phyloP scores from a whole-genome alignment of 129 eudicot genomes.

The Flaveria robusta region DNA sequence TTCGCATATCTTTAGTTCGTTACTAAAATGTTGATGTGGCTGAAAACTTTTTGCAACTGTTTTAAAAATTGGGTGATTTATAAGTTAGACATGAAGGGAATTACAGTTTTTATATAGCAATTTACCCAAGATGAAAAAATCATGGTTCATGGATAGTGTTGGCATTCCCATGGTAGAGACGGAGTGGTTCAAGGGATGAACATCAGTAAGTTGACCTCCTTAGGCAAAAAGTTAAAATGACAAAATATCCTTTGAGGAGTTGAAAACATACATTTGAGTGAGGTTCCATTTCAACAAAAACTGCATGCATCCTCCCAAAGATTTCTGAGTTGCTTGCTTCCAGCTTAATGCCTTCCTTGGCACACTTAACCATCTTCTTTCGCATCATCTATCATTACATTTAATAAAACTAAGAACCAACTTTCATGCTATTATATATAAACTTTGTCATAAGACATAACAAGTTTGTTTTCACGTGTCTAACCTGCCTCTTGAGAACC shows the following conservation, averaged over 20 bases:
- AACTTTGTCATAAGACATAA: neutral
- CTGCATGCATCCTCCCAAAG: slow-evolving; percentile 80
- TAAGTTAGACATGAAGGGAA: too few relatives aligned
- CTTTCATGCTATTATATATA: slow-evolving; percentile 5
- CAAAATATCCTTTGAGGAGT: neutral
- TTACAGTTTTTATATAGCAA: too few relatives aligned
- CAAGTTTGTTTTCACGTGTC: neutral
- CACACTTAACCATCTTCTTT: slow-evolving; percentile 74
- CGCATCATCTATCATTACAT: slow-evolving; percentile 60
- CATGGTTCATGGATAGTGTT: too few relatives aligned
- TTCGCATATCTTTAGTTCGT: too few relatives aligned
- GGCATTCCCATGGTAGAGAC: too few relatives aligned
- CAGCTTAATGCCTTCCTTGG: slow-evolving; percentile 71
- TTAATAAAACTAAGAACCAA: neutral
- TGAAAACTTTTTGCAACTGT: too few relatives aligned
- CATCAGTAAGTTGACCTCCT: neutral
- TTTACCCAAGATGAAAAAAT: too few relatives aligned
- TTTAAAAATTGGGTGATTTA: too few relatives aligned
- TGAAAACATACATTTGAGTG: slow-evolving; percentile 52
- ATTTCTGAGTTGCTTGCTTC: slow-evolving; percentile 74
- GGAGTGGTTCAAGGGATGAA: too few relatives aligned
- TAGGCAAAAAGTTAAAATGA: neutral
- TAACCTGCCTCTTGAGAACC: slow-evolving; percentile 74
- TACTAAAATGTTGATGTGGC: too few relatives aligned
- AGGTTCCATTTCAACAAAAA: slow-evolving; percentile 81